phyloP scores from a whole-genome alignment of 164 flowering plant species.

The Vitis riparia region DNA sequence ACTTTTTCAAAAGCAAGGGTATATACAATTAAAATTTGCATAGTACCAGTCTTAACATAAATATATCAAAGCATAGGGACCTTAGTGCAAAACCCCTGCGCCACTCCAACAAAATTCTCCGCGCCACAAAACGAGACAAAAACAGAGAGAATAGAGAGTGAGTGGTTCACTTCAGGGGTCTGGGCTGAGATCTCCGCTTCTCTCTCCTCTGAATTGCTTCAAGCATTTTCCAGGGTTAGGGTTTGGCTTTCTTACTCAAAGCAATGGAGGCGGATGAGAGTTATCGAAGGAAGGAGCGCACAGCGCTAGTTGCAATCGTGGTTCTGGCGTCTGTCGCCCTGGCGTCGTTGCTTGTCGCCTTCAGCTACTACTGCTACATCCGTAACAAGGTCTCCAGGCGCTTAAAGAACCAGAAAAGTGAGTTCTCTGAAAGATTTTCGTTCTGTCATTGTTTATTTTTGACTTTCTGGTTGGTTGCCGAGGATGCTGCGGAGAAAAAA shows the following conservation, averaged over 20 bases:
- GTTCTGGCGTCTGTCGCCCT: slow-evolving; percentile 70
- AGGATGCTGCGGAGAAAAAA: too few relatives aligned
- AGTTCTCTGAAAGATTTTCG: slow-evolving; percentile 7
- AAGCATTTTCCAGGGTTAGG: background rate
- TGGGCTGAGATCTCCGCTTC: background rate
- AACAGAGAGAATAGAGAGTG: background rate
- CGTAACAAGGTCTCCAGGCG: slow-evolving; percentile 70
- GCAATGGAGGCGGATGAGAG: slow-evolving; percentile 32
- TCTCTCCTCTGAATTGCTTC: background rate
- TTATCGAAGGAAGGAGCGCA: slow-evolving; percentile 45
- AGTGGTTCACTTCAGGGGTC: background rate
- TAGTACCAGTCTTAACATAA: too few relatives aligned
- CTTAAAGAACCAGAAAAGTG: slow-evolving; percentile 40
- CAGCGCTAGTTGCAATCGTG: slow-evolving; percentile 50
- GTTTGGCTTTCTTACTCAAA: background rate
- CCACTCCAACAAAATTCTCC: slow-evolving; percentile 6
- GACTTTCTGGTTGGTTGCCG: background rate
- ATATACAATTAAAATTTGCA: too few relatives aligned
- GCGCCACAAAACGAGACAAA: slow-evolving; percentile 21
- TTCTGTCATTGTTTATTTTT: background rate
- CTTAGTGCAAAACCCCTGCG: slow-evolving; percentile 1
- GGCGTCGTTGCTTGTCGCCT: slow-evolving; percentile 69
- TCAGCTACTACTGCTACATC: slow-evolving; percentile 91
- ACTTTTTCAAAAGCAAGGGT: too few relatives aligned
- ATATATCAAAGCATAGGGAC: too few relatives aligned